phyloP scores from a whole-genome alignment of 768 basidiomycete genomes.

The Hebeloma cylindrosporum region DNA sequence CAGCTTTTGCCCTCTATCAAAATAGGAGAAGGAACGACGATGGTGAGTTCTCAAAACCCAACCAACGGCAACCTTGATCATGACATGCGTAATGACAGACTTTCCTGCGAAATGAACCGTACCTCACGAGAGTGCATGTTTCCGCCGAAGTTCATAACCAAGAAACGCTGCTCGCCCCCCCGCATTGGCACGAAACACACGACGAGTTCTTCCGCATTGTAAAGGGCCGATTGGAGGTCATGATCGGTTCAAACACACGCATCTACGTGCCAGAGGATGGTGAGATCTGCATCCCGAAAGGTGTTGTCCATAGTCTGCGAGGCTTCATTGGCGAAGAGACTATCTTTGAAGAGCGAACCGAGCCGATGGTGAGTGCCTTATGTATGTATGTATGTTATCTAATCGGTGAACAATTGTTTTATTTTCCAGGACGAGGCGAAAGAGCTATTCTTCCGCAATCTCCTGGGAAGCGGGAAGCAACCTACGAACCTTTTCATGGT shows the following conservation, averaged over 20 bases:
- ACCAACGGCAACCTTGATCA: no score
- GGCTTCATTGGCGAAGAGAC: constrained; percentile 27
- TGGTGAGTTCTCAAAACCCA: no score
- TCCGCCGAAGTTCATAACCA: constrained; percentile 22
- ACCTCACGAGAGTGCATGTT: constrained; percentile 24
- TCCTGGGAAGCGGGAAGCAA: constrained; percentile 20
- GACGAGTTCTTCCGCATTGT: constrained; percentile 32
- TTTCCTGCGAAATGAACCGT: constrained; percentile 31
- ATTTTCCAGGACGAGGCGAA: constrained; percentile 29
- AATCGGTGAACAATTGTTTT: not conserved
- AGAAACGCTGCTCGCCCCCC: constrained; percentile 30
- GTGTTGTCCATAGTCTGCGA: constrained; percentile 27
- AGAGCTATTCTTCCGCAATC: constrained; percentile 34
- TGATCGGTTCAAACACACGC: constrained; percentile 20
- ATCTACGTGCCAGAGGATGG: constrained; percentile 32
- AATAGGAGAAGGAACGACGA: no score
- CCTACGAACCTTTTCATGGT: constrained; percentile 20
- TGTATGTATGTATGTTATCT: no score
- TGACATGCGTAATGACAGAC: constrained; percentile 19
- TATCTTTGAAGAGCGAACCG: constrained; percentile 31
- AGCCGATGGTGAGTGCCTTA: constrained; percentile 27
- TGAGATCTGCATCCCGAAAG: constrained; percentile 29
- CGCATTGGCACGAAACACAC: constrained; percentile 36
- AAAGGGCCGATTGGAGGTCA: constrained; percentile 30
- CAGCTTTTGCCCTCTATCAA: no score